phyloP scores from a whole-genome alignment of 1,139 yeast genomes.

The Protomyces inouyei region DNA sequence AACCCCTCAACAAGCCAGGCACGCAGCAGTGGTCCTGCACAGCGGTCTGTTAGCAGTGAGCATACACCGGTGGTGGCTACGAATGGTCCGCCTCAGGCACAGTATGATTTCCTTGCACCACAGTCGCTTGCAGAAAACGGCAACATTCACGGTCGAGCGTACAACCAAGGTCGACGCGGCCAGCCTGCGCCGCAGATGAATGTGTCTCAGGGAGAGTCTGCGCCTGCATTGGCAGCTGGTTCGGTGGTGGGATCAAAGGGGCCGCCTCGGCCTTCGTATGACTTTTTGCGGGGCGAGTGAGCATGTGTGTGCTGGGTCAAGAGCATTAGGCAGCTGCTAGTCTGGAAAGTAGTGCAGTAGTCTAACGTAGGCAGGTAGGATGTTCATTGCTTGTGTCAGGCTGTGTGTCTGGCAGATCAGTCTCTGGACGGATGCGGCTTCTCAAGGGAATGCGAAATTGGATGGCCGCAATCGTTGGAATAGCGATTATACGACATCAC shows the following conservation, averaged over 20 bases:
- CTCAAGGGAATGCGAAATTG: too few relatives aligned
- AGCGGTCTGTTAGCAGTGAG: neutral
- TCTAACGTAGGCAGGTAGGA: too few relatives aligned
- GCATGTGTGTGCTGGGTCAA: too few relatives aligned
- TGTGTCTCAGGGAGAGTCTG: neutral
- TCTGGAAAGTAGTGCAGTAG: too few relatives aligned
- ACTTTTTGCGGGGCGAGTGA: slow-evolving; percentile 5
- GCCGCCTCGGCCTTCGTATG: slow-evolving; percentile 1
- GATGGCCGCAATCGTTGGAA: too few relatives aligned
- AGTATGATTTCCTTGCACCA: slow-evolving; percentile 8
- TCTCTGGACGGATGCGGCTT: too few relatives aligned
- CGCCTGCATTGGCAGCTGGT: neutral
- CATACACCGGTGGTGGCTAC: neutral
- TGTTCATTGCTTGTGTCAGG: too few relatives aligned
- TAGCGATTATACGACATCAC: too few relatives aligned
- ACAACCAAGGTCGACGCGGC: slow-evolving; percentile 13
- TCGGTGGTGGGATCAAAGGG: neutral
- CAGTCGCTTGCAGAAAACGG: neutral
- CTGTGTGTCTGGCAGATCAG: too few relatives aligned
- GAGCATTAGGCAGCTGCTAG: too few relatives aligned
- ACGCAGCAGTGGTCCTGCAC: neutral
- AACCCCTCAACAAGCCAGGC: neutral
- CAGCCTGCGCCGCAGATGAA: slow-evolving; percentile 18
- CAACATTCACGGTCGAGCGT: slow-evolving; percentile 20
- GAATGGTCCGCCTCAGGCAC: slow-evolving; percentile 21